Base-by-base conservation (phyloP, 2,329 filamentous ascomycete species). In the Neospermospora avenae region DNA sequence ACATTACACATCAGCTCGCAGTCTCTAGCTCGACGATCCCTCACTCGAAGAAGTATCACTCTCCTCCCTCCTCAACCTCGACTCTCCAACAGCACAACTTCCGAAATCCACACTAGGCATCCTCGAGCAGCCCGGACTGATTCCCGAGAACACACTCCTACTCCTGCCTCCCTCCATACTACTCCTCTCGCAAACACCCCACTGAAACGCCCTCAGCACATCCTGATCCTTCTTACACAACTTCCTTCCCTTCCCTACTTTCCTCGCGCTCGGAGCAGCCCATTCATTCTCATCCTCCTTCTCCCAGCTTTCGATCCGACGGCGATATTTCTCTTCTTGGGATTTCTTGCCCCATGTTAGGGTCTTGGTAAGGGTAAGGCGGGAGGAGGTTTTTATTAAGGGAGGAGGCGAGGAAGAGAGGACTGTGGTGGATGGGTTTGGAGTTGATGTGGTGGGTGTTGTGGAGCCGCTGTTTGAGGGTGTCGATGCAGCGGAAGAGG, bases 191-290 rank as follows among this genome's bases (percentile, higher is more conserved):
- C 56, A 31, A 2, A 37, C 54, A 4, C 31, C 55, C 55, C 57
- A 63, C 42, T 67, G 64, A 24, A 67, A 68, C 13, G 56, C 42
- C 46, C 64, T 44, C 41, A 68, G 24, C 10, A 63, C 14, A 52
- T 68, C 63, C 35, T 67, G 63, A 57, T 66, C 62, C 3, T 58
- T 35, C 52, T 65, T 60, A 22, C 37, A 16, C 39, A 63, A 59
- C 28, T 54, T 57, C 13, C 56, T 44, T 4, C 49, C 34, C 10
- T 31, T 31, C 6, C 41, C 16, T 18, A 46, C 22, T 3, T 41
- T 41, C 13, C 41, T 57, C 22, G 35, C 35, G 5, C 25, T 61
- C 2, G 64, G 63, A n/a, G 39, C 34, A 22, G 58, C 59, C 63
- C 65, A 65, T 39, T 65, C 67, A 14, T 58, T 48, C 13, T 58